Evolutionary conservation across 495 filamentous ascomycete genomes (phyloP).

Genomic region (Bacidia gigantensis): DNA sequence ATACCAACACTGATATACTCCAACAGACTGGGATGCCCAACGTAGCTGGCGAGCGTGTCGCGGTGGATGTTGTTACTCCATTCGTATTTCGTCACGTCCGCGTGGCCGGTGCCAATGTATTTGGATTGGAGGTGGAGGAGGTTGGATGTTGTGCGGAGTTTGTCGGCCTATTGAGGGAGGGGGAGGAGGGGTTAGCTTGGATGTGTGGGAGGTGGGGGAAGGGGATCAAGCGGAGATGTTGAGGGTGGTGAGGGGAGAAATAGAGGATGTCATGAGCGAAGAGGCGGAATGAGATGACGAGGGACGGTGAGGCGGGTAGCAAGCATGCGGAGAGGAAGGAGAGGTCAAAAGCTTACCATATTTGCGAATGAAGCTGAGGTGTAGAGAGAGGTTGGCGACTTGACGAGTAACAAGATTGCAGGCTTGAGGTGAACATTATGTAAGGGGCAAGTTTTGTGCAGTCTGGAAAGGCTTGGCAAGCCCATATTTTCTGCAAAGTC

Average conservation of each 20-base stretch:
- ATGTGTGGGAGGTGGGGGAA: background rate
- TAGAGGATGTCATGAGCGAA: background rate
- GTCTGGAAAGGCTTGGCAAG: too few species aligned
- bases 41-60: constrained; percentile 67
- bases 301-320: background rate
- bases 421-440: too few species aligned
- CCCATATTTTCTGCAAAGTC: too few species aligned
- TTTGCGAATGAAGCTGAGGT: too few species aligned
- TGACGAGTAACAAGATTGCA: too few species aligned
- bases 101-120: constrained; percentile 93
- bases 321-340: too few species aligned
- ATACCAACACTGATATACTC: constrained; percentile 82
- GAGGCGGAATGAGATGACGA: background rate
- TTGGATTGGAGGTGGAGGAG: constrained; percentile 90
- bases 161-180: constrained; percentile 55
- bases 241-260: background rate
- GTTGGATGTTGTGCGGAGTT: constrained; percentile 91
- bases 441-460: too few species aligned
- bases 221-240: background rate
- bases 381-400: too few species aligned
- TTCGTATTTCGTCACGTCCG: constrained; percentile 93
- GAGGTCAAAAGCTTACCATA: too few species aligned
- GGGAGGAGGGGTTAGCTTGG: background rate
- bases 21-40: constrained; percentile 80
- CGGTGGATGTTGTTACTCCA: constrained; percentile 86